Base-by-base conservation (phyloP, 2,329 filamentous ascomycete genomes). In the Penicillium brevicompactum region DNA sequence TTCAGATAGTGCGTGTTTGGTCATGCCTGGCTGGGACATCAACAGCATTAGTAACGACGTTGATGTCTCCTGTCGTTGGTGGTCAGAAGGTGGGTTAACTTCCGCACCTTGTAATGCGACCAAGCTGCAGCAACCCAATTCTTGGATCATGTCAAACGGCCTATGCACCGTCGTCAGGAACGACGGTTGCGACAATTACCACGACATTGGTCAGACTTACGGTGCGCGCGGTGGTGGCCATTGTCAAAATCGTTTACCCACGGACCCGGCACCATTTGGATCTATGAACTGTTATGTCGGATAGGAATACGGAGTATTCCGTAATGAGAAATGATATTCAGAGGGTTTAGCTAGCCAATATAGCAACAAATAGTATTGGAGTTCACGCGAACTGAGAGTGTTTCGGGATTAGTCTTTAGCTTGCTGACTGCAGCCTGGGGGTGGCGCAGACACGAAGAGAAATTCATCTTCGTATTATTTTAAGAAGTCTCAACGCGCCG, bases 231-330 rank as follows among this genome's bases (percentile, higher is more conserved):
- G 41, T 3, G 30, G 21, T 14, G 47, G 46, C 14, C 2, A 10
- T 11, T 54, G 52, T 5, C 41, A 50, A 13, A 43, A 54, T 30
- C 47, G 47, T 5, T 4, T n/a, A n/a, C 5, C 1, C 5, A 7
- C 22, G 18, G 52, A 54, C 18, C 52, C 52, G 18, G 3, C 3
- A 7, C 10, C 18, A 8, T 54, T 54, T 21, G 42, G 18, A n/a
- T 54, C 52, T 2, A 22, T 54, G 24, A 40, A 46, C 16, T 54
- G 52, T 27, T 51, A 54, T 42, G 46, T 54, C 40, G 52, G 52
- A 27, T 54, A 42, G 38, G 4, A 27, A 37, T 37, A 18, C 18
- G 2, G 18, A 18, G 18, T 18, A 18, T 18, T 18, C 18, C 18
- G 18, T 18, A 37, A 37, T 37, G 11, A 37, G 34, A 37, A 27